Base-by-base conservation (phyloP, 2,329 filamentous ascomycete species). In the Diaporthe australafricana region DNA sequence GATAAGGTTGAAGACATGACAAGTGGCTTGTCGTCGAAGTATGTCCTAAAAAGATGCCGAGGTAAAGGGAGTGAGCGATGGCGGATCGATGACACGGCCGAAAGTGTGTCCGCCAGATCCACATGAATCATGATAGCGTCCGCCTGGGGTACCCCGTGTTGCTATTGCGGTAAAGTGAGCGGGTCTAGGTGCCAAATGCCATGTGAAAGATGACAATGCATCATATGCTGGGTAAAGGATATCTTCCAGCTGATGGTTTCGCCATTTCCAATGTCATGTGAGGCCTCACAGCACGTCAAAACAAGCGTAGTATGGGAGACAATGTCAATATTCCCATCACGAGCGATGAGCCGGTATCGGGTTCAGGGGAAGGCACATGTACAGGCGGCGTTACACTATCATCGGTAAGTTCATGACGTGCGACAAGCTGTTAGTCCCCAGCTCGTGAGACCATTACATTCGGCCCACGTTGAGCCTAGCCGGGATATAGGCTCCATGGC, bases 81-180 rank as follows among this genome's bases (percentile, higher is more conserved):
- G 57, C 57, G 57, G 40, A 62, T 62, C 57, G 57, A 62, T 62
- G 57, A 62, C 57, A 63, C 27, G 57, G 57, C 57, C 57, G 40
- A 63, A 63, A 48, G 11, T 22, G 57, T 47, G 25, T 32, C 57
- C 57, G 57, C 30, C 30, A 47, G 57, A 62, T 62, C 57, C 57
- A 62, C 57, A 62, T 62, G 57, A 62, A 62, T 62, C 57, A 62
- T 47, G 57, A 47, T 62, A 5, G 57, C 57, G 57, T 30, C 20
- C 57, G 11, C 20, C 57, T 63, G 57, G 57, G 57, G 57, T 63
- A 63, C 57, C 57, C 57, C 57, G 57, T 63, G 57, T 27, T 63
- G 25, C 20, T 32, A 22, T 30, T 11, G 7, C 8, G 5, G 56
- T 45, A 25, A 9, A 45, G 38, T 30, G 22, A 63, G 57, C 40